Conservation (phyloP, 805 yeast species). For the Monosporozyma servazzii region DNA sequence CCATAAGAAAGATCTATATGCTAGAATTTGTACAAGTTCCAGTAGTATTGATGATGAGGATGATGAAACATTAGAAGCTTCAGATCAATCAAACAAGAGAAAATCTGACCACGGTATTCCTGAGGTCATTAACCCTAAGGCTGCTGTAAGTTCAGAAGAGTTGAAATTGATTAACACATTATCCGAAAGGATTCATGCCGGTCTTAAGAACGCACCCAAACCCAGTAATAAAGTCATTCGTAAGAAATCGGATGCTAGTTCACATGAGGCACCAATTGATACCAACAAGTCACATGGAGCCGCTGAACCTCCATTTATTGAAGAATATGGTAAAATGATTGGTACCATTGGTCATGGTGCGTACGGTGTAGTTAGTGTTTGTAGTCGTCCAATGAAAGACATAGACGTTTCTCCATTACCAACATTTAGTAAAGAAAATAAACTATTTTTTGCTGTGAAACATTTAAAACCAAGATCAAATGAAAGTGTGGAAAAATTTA, state of each 20-base stretch:
- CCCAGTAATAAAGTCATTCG: background rate
- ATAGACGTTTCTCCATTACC: constrained; percentile 23
- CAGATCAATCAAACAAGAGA: background rate
- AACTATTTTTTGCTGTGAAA: constrained; percentile 79
- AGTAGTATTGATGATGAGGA: background rate
- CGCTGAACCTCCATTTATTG: constrained; percentile 18
- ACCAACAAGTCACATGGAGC: background rate
- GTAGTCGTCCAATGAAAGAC: constrained; percentile 44
- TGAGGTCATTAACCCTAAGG: constrained; percentile 22
- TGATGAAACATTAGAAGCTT: constrained; percentile 1
- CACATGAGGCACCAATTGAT: background rate
- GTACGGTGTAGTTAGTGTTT: constrained; percentile 82
- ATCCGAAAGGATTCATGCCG: constrained; percentile 39
- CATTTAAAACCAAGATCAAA: constrained; percentile 79
- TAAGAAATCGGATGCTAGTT: background rate
- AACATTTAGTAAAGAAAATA: constrained; percentile 55
- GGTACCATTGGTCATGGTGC: constrained; percentile 85
- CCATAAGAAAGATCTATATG: constrained; percentile 4
- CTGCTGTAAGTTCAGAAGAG: constrained; percentile 46
- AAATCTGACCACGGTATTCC: constrained; percentile 6
- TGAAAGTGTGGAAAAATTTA: constrained; percentile 84
- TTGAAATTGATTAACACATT: constrained; percentile 40
- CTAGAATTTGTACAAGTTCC: constrained; percentile 1
- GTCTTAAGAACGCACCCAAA: constrained; percentile 24
- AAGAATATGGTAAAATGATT: constrained; percentile 42